Evolutionary conservation across 129 eudicot genomes (phyloP), one percentile per base, ranked within the genome.

Genomic region (Solidago caesia): DNA sequence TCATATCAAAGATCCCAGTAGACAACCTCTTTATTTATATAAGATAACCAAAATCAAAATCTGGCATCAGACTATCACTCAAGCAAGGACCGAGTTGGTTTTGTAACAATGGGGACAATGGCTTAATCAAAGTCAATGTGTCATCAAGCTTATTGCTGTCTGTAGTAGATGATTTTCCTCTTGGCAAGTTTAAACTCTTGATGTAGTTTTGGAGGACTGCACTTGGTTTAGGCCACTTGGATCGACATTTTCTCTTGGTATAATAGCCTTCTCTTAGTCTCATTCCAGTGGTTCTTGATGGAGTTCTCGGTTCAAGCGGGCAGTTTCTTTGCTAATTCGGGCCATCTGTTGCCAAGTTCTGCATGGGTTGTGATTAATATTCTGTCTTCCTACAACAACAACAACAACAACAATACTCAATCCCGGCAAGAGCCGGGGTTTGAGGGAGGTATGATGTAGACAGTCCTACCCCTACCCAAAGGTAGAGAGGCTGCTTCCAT

Each of bases 201-300:
- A 88, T 91, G 84, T 88, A 88, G 77, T 86, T 83, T 44, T 88
- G 88, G 49, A 91, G 86, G 59, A 84, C 70, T n/a, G 81, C 79
- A 39, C 83, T 91, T 0, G 93, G 91, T 67, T 79, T 82, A 44
- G 91, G 88, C 89, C 84, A 84, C 58, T 88, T 91, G 77, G 97
- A 71, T 11, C 87, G 83, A 60, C 87, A 88, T 79, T 82, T 86
- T 51, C 87, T 78, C 64, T 68, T 82, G 12, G 96, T 75, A 53
- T 78, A 83, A 67, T 86, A n/a, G 97, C 71, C 89, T 86, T 65
- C 96, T 79, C 41, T 74, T 88, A 1, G 96, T 86, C 2, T 88
- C 88, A 25, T 84, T 86, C 91, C 88, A 88, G 43, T 90, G 96
- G 82, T 90, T 90, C 61, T 90, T 88, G 58, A 91, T 91, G 15